Conservation (phyloP, 2,329 filamentous ascomycete genomes). For the Cytospora schulzeri region DNA sequence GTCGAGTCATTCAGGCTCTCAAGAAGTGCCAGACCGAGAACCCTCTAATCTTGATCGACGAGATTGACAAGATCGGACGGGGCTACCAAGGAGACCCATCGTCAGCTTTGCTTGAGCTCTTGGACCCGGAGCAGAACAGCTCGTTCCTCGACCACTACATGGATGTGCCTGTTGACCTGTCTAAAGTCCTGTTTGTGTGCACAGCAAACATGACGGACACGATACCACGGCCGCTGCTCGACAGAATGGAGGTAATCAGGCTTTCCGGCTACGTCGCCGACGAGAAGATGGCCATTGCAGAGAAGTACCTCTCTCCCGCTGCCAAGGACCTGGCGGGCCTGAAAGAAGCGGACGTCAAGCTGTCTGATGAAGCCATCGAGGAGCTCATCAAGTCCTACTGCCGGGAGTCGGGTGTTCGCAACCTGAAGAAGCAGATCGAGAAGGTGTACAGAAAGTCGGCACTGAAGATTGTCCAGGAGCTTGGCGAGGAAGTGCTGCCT, state of each 20-base stretch:
- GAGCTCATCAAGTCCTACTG: conserved; percentile 99
- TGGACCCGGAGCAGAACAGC: conserved; percentile 96
- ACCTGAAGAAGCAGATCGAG: conserved; percentile 98
- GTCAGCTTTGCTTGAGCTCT: conserved; percentile 86
- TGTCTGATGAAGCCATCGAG: conserved; percentile 85
- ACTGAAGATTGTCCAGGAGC: conserved; percentile 92
- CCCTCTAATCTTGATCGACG: conserved; percentile 92
- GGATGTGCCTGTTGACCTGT: conserved; percentile 95
- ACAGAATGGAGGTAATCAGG: conserved; percentile 97
- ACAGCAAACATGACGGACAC: conserved; percentile 99
- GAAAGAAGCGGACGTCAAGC: conserved; percentile 85
- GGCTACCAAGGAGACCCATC: conserved; percentile 97
- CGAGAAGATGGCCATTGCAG: conserved; percentile 98
- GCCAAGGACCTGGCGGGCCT: conserved; percentile 94
- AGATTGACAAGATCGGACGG: conserved; percentile 96
- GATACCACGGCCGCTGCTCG: conserved; percentile 88
- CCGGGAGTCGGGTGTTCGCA: conserved; percentile 93
- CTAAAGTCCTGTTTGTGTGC: conserved; percentile 97
- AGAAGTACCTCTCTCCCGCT: conserved; percentile 86
- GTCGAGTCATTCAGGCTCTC: conserved; percentile 94
- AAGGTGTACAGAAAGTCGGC: conserved; percentile 98
- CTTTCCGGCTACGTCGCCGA: conserved; percentile 96
- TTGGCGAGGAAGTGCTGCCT: conserved; percentile 80
- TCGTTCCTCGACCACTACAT: conserved; percentile 99
- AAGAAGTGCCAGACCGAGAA: conserved; percentile 99